phyloP scores from a whole-genome alignment of 2,329 filamentous ascomycete species.

The Xylariomycetidae sp. region DNA sequence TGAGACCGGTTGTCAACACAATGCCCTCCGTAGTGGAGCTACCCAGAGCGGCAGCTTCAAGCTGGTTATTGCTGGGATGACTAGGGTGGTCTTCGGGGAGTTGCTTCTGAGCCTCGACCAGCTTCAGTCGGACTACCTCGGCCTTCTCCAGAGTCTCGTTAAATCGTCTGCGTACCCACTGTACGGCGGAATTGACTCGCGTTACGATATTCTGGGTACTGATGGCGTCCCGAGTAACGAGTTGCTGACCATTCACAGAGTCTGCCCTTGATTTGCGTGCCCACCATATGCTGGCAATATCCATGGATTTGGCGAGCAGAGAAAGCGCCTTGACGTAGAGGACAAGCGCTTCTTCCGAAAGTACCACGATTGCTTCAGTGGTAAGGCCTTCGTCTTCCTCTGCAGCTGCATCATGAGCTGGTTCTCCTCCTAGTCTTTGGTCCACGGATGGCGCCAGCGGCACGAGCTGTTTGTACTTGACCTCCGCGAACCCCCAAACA shows the following conservation, averaged over 20 bases:
- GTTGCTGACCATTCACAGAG: conserved; percentile 34
- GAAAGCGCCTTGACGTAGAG: conserved; percentile 93
- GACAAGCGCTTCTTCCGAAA: conserved; percentile 92
- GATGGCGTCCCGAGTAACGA: conserved; percentile 34
- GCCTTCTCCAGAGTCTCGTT: conserved; percentile 97
- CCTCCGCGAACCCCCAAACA: conserved; percentile 94
- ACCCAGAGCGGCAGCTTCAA: conserved; percentile 49
- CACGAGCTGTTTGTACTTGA: conserved; percentile 97
- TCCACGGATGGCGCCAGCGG: conserved; percentile 76
- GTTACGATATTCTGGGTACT: conserved; percentile 48
- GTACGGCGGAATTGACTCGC: conserved; percentile 87
- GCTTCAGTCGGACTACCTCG: conserved; percentile 82
- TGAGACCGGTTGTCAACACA: conserved; percentile 78
- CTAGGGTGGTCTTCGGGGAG: conserved; percentile 80
- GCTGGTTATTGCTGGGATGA: conserved; percentile 72
- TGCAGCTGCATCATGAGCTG: conserved; percentile 44
- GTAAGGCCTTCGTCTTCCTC: conserved; percentile 76
- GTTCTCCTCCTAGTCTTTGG: conserved; percentile 60
- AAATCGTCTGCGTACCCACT: conserved; percentile 91
- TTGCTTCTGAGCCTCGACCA: conserved; percentile 78
- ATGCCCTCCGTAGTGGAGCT: conserved; percentile 72
- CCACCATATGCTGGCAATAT: conserved; percentile 93
- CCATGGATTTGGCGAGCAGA: conserved; percentile 88
- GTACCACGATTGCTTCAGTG: conserved; percentile 72
- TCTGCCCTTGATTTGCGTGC: conserved; percentile 67